Evolutionary conservation across 192 early-diverging fungal species (phyloP).

Genomic region (Piromyces finnis): DNA sequence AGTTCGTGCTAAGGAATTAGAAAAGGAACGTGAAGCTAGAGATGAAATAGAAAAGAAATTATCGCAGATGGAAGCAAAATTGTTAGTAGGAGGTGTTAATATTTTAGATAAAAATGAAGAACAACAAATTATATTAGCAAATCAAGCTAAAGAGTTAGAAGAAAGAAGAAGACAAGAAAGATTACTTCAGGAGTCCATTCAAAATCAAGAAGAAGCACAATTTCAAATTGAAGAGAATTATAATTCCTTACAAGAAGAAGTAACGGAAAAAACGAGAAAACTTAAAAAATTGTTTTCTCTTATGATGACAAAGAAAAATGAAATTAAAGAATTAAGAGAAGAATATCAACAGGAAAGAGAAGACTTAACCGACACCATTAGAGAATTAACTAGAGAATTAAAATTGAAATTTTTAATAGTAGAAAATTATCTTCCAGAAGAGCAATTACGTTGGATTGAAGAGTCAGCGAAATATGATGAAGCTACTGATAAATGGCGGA

Average conservation of each 20-base stretch:
- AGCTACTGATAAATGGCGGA: constrained; percentile 31
- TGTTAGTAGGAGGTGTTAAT: constrained; percentile 39
- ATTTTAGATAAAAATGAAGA: constrained; percentile 23
- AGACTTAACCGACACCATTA: constrained; percentile 34
- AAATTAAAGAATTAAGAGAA: constrained; percentile 37
- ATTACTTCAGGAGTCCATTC: constrained; percentile 26
- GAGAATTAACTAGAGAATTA: constrained; percentile 32
- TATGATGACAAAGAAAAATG: constrained; percentile 18
- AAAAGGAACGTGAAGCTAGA: constrained; percentile 22
- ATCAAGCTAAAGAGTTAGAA: constrained; percentile 24
- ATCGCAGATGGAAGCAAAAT: constrained; percentile 32
- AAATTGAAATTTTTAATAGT: constrained; percentile 28
- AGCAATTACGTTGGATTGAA: constrained; percentile 23
- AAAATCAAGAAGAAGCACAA: constrained; percentile 30
- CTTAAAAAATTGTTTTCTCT: constrained; percentile 35
- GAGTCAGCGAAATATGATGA: constrained; percentile 34
- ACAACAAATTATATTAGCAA: constrained; percentile 22
- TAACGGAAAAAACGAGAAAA: constrained; percentile 34
- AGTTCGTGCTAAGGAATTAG: constrained; percentile 24
- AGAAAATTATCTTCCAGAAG: constrained; percentile 26
- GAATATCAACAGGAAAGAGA: constrained; percentile 42
- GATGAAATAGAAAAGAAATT: constrained; percentile 25
- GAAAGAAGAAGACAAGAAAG: constrained; percentile 24
- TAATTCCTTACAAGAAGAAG: constrained; percentile 37
- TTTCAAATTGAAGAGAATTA: constrained; percentile 46